phyloP scores from a whole-genome alignment of 2,329 filamentous ascomycete species.

The Fusarium irregulare region DNA sequence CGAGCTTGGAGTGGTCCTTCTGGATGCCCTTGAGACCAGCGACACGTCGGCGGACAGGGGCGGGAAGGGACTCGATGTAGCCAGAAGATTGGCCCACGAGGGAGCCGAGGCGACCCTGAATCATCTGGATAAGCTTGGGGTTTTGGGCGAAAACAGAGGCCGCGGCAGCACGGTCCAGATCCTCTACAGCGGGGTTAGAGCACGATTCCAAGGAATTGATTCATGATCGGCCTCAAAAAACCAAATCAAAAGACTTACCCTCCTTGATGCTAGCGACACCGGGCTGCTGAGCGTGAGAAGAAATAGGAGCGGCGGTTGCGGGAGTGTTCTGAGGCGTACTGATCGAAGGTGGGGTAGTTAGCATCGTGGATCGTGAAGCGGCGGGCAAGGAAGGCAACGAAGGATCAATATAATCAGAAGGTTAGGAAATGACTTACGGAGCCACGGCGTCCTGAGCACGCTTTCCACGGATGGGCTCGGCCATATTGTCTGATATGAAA shows the following conservation, averaged over 20 bases:
- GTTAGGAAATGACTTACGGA: slow-evolving; percentile 61
- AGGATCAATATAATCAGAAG: slow-evolving; percentile 24
- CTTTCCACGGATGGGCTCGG: slow-evolving; percentile 73
- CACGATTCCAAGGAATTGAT: slow-evolving; percentile 15
- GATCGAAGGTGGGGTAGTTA: slow-evolving; percentile 61
- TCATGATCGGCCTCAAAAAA: slow-evolving; percentile 6
- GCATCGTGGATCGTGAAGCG: slow-evolving; percentile 44
- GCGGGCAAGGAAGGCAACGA: slow-evolving; percentile 40
- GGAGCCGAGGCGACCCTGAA: slow-evolving; percentile 93
- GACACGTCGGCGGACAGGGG: slow-evolving; percentile 90
- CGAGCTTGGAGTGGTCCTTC: slow-evolving; percentile 98
- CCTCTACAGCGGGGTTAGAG: slow-evolving; percentile 69
- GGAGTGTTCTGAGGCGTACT: slow-evolving; percentile 99
- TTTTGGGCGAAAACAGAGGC: slow-evolving; percentile 96
- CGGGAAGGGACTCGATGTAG: slow-evolving; percentile 95
- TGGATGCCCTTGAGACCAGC: slow-evolving; percentile 97
- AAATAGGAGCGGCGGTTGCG: slow-evolving; percentile 94
- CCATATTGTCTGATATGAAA: slow-evolving; percentile 60
- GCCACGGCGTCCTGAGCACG: slow-evolving; percentile 66
- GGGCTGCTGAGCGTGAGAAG: slow-evolving; percentile 95
- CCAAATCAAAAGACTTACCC: slow-evolving; percentile 69
- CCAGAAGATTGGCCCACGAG: slow-evolving; percentile 96
- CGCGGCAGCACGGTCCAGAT: slow-evolving; percentile 85
- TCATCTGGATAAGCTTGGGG: slow-evolving; percentile 94
- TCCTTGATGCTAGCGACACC: slow-evolving; percentile 96